Percentiles rank a stretch among this genome's conserved stretches.
These are phyloP conservation scores for Coniosporium tulheliwenetii DNA, from an alignment of 2,329 filamentous ascomycete species.

Conservation along the genomic window DNA sequence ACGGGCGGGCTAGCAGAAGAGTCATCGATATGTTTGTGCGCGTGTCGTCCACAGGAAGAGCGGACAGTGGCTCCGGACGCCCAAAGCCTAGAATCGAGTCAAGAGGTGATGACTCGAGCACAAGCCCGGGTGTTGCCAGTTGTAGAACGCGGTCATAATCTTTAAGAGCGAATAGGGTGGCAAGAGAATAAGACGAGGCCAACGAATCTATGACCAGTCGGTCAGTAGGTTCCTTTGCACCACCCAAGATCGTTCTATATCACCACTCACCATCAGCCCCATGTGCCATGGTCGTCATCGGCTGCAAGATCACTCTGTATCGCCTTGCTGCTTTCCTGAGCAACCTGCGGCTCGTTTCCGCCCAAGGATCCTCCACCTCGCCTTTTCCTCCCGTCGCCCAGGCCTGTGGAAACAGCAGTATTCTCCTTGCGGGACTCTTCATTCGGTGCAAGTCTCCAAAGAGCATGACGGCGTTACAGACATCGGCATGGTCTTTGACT, in stretches of 20 bases:
- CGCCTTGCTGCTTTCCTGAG: constrained; percentile 28
- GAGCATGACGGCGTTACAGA: constrained; percentile 35
- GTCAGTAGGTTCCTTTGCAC: background rate
- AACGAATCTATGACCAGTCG: too few species aligned
- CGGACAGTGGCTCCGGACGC: constrained; percentile 17
- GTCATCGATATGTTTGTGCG: constrained; percentile 16
- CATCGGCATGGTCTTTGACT: constrained; percentile 25
- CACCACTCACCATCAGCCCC: constrained; percentile 5
- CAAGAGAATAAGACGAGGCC: constrained; percentile 21
- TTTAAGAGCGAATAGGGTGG: constrained; percentile 26
- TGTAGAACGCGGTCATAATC: constrained; percentile 29
- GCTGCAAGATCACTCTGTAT: constrained; percentile 28
- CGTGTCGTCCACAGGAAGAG: constrained; percentile 16
- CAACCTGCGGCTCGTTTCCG: constrained; percentile 27
- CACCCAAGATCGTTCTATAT: constrained; percentile 1
- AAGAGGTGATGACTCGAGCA: constrained; percentile 30
- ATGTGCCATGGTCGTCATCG: constrained; percentile 23
- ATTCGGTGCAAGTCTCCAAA: constrained; percentile 28
- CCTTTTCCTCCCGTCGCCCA: constrained; percentile 19
- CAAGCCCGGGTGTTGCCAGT: constrained; percentile 26
- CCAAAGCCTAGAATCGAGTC: constrained; percentile 27
- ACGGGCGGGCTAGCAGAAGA: constrained; percentile 15
- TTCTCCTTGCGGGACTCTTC: constrained; percentile 27
- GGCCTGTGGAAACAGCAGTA: constrained; percentile 28
- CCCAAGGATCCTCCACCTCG: constrained; percentile 22